Conservation (phyloP, 352 stramenopile genomes). For the Phytophthora tentaculata region DNA sequence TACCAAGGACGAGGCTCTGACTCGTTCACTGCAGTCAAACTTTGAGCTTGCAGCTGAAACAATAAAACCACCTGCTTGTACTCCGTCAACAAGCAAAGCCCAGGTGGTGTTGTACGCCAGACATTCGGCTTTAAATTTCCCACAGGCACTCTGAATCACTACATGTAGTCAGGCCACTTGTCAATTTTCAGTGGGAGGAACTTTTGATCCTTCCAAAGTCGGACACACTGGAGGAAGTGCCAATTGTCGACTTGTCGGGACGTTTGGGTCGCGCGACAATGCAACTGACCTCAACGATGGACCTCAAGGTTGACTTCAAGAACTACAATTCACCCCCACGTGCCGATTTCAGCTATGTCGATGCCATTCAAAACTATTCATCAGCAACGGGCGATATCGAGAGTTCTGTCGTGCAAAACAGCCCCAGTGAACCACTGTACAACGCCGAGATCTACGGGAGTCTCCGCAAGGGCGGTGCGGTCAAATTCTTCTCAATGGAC, state of each 20-base stretch:
- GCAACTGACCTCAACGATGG: conserved; percentile 22
- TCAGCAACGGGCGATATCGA: conserved; percentile 14
- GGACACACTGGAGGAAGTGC: conserved; percentile 16
- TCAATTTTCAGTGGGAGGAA: conserved; percentile 4
- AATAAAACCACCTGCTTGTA: conserved; percentile 4
- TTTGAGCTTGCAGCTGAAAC: conserved; percentile 5
- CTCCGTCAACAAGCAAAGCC: conserved; percentile 26
- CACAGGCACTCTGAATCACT: neutral
- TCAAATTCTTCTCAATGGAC: conserved; percentile 46
- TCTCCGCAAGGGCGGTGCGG: conserved; percentile 46
- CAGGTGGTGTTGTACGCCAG: conserved; percentile 20
- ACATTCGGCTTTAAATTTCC: conserved; percentile 9
- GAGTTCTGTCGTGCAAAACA: conserved; percentile 14
- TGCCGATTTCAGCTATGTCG: conserved; percentile 5
- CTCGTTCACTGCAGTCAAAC: neutral
- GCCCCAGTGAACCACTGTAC: conserved; percentile 46
- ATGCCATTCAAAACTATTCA: neutral
- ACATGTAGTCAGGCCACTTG: neutral
- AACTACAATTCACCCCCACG: conserved; percentile 20
- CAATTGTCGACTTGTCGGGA: conserved; percentile 26
- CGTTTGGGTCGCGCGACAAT: conserved; percentile 21
- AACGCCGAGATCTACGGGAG: conserved; percentile 63
- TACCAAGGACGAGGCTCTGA: conserved; percentile 10
- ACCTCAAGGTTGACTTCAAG: conserved; percentile 28
- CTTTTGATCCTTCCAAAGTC: conserved; percentile 2